A percentile compares a stretch with the other conserved stretches of the same genome.
These are phyloP conservation scores for Helotiales sp. DNA, from an alignment of 2,329 filamentous ascomycete species.

Conservation along the genomic window DNA sequence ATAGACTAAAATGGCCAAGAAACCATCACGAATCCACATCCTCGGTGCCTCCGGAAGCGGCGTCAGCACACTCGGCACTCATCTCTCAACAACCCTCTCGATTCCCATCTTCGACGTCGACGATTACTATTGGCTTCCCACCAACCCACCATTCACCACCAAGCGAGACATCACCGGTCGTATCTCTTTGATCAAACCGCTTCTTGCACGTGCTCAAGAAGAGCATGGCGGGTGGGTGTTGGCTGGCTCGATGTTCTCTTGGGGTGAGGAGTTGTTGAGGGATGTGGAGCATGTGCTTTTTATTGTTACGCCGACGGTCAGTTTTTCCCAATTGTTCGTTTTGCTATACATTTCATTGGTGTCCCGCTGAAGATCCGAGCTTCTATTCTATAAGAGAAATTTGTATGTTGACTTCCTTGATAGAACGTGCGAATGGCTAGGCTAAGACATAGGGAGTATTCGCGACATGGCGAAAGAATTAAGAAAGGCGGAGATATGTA, in stretches of 20 bases:
- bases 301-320: constrained; percentile 15
- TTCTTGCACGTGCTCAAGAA: constrained; percentile 14
- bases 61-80: constrained; percentile 24
- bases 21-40: constrained; percentile 21
- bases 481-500: constrained; percentile 25
- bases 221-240: constrained; percentile 23
- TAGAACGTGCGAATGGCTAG: constrained; percentile 20
- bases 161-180: constrained; percentile 18
- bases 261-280: constrained; percentile 20
- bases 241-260: constrained; percentile 18
- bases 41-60: constrained; percentile 24
- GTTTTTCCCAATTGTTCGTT: neutral
- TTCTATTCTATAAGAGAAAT: too few species aligned
- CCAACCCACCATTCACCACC: constrained; percentile 23
- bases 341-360: too few species aligned
- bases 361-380: too few species aligned
- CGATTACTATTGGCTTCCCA: constrained; percentile 23
- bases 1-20: constrained; percentile 9
- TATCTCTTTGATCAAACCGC: constrained; percentile 18
- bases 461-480: constrained; percentile 21
- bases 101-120: constrained; percentile 24
- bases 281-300: constrained; percentile 25
- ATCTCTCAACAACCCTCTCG: constrained; percentile 19
- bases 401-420: neutral
- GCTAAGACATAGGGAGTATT: constrained; percentile 19